Evolutionary conservation across 495 filamentous ascomycete genomes (phyloP).

Genomic region (Penicillium mononematosum): DNA sequence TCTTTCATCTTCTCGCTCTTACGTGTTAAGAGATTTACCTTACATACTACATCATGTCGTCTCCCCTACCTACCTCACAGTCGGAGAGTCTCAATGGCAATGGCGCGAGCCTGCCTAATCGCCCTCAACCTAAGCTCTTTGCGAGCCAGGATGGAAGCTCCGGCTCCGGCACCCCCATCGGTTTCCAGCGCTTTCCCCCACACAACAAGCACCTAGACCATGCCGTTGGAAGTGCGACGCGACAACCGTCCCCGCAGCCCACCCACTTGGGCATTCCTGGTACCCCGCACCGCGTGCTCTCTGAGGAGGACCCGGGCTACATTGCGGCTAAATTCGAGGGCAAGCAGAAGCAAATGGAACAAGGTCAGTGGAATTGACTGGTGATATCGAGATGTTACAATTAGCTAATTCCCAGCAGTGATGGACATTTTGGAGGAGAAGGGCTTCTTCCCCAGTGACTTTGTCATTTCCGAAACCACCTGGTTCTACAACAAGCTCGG

Average conservation of each 20-base stretch:
- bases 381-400: not conserved
- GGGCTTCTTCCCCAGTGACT: constrained; percentile 80
- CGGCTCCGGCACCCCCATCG: constrained; percentile 46
- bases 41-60: constrained; percentile 34
- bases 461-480: constrained; percentile 78
- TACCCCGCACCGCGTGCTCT: constrained; percentile 63
- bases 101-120: constrained; percentile 33
- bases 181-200: constrained; percentile 45
- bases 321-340: constrained; percentile 93
- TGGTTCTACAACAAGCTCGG: constrained; percentile 99
- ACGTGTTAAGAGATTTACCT: constrained; percentile 13
- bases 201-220: constrained; percentile 66
- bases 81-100: constrained; percentile 38
- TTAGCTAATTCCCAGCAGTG: constrained; percentile 41
- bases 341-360: constrained; percentile 89
- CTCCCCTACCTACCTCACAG: constrained; percentile 34
- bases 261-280: constrained; percentile 81
- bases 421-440: constrained; percentile 74
- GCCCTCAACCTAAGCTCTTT: constrained; percentile 38
- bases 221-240: constrained; percentile 55
- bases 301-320: constrained; percentile 91
- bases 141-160: constrained; percentile 40
- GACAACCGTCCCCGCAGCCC: constrained; percentile 84
- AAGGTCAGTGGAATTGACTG: constrained; percentile 54
- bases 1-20: constrained; percentile 19